Evolutionary conservation across 2,329 filamentous ascomycete species (phyloP), one percentile per base, ranked within the genome.

Genomic region (Claviceps sorghi): DNA sequence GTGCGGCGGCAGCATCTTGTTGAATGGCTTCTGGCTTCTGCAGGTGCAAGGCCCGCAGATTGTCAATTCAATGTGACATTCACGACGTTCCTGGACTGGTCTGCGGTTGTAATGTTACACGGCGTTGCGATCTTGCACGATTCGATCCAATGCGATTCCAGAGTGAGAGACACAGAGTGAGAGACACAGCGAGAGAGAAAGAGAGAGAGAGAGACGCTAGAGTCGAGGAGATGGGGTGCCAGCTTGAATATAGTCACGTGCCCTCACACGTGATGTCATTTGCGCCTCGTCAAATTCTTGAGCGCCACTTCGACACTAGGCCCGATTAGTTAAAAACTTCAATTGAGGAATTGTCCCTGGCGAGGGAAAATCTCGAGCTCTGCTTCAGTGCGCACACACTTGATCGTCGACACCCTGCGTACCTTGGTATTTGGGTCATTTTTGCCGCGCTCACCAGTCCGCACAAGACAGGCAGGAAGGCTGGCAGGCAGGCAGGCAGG

Each of bases 301-400:
- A 10, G 29, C 19, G 19, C 32, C 34, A 17, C 4, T 26, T 22
- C 22, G 9, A 19, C 48, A 30, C 52, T 51, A 53, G 49, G n/a
- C 52, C 52, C 36, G 38, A 54, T 54, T 49, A 36, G 55, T 46
- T 21, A 22, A 47, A 47, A 34, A 36, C 34, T 50, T 34, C 48
- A 56, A 51, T 57, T 51, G 45, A n/a, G 34, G 36, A 50, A 36
- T 49, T 30, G 44, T 52, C 38, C 43, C 29, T 50, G 52, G 50
- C 55, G 57, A 59, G 63, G 62, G 63, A 65, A 66, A 66, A 64
- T 61, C 62, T 65, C 62, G 36, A 57, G 57, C 41, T 44, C 9
- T 40, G 15, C 60, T 61, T 52, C 13, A 9, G 19, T 10, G 58
- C 59, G 61, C 58, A 64, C 41, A 11, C 45, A 48, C 30, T 26